Percentiles rank a stretch among this genome's conserved stretches.
Conservation (phyloP, 106 monocot species). For the Allium fistulosum region DNA sequence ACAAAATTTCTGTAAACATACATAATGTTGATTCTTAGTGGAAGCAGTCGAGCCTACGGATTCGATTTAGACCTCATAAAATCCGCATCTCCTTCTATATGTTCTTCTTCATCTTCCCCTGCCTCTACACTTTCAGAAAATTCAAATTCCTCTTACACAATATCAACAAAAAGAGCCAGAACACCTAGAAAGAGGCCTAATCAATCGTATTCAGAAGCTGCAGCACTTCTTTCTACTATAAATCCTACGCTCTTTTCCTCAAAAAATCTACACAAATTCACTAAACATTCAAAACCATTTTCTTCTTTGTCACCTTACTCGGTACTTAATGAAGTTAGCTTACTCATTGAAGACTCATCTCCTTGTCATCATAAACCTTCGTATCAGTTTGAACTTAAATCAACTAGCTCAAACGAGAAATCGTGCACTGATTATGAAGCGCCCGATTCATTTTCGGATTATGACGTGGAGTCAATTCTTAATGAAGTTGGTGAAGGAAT, state of each 20-base stretch:
- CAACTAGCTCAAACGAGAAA: constrained; percentile 1
- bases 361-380: constrained; percentile 1
- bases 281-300: constrained; percentile 10
- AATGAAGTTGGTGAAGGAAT: constrained; percentile 63
- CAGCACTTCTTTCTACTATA: constrained; percentile 77
- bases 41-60: constrained; percentile 11
- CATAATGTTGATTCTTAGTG: constrained; percentile 4
- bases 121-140: constrained; percentile 49
- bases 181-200: constrained; percentile 77
- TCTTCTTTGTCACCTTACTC: constrained; percentile 22
- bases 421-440: constrained; percentile 8
- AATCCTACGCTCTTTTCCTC: constrained; percentile 67
- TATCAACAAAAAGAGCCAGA: constrained; percentile 68
- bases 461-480: constrained; percentile 74
- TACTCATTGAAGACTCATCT: constrained; percentile 21
- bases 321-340: constrained; percentile 23
- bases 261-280: constrained; percentile 22
- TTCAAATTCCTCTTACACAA: constrained; percentile 27
- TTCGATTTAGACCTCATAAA: constrained; percentile 62
- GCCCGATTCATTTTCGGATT: constrained; percentile 29
- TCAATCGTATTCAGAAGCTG: constrained; percentile 80
- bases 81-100: constrained; percentile 9
- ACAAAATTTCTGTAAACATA: background rate
- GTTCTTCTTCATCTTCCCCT: constrained; percentile 43
- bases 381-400: constrained; percentile 15